These are phyloP conservation scores for Eucalyptus victrix DNA, from an alignment of 345 rosid genomes.

Conservation along the genomic window DNA sequence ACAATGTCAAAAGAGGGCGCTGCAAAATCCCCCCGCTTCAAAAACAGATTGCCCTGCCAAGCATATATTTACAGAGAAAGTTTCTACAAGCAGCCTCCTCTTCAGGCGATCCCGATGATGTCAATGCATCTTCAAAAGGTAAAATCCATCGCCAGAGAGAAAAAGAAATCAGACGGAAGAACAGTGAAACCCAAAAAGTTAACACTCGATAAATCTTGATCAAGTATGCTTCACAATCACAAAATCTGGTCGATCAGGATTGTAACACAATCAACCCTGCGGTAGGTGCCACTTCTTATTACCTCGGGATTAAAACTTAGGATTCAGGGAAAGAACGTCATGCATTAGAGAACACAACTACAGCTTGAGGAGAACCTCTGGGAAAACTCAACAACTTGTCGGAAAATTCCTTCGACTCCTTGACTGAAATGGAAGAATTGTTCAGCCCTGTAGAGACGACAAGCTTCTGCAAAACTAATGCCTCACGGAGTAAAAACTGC, in stretches of 20 bases:
- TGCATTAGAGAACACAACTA: background rate
- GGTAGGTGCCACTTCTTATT: background rate
- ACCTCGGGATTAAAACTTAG: background rate
- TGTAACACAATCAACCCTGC: background rate
- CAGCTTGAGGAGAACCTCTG: background rate
- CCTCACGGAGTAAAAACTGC: background rate
- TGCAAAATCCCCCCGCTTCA: background rate
- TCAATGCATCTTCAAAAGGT: background rate
- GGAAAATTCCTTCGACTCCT: background rate
- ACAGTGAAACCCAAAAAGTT: background rate
- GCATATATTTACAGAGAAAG: background rate
- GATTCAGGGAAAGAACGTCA: background rate
- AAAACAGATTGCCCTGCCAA: background rate
- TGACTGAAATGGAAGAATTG: background rate
- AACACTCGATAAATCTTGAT: background rate
- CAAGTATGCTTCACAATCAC: background rate
- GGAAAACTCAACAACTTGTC: background rate
- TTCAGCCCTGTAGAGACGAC: background rate
- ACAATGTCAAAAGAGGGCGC: background rate
- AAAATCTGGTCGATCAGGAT: background rate
- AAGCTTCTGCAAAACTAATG: background rate
- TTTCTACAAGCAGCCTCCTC: background rate
- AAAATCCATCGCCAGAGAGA: background rate
- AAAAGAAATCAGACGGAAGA: background rate
- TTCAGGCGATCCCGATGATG: background rate